Evolutionary conservation across 2,329 filamentous ascomycete species (phyloP).

Genomic region (Claviceps citrina): DNA sequence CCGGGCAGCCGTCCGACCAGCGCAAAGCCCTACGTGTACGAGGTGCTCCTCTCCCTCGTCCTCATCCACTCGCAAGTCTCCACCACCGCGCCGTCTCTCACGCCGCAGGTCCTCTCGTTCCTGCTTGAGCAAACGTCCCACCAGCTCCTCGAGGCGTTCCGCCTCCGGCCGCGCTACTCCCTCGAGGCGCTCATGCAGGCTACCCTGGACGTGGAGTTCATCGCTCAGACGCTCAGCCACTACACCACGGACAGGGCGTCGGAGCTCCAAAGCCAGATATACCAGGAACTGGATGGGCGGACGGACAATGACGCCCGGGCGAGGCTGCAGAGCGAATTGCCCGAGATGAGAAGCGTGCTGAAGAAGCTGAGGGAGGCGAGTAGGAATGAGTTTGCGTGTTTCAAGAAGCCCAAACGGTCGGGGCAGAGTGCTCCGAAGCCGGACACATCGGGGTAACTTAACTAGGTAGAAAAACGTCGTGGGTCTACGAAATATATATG

Average conservation of each 20-base stretch:
- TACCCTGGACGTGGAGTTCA: constrained; percentile 91
- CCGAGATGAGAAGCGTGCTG: constrained; percentile 73
- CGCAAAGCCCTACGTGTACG: constrained; percentile 80
- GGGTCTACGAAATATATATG: too few species aligned
- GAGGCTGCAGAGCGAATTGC: constrained; percentile 69
- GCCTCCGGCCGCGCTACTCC: constrained; percentile 49
- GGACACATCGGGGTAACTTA: constrained; percentile 14
- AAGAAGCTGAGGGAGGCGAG: constrained; percentile 72
- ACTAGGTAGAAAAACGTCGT: too few species aligned
- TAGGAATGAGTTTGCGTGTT: constrained; percentile 77
- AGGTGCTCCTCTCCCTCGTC: constrained; percentile 69
- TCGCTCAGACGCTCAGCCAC: constrained; percentile 79
- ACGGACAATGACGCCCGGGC: constrained; percentile 78
- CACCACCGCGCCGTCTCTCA: constrained; percentile 61
- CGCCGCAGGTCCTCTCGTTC: constrained; percentile 67
- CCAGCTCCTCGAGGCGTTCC: constrained; percentile 71
- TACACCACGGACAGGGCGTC: constrained; percentile 76
- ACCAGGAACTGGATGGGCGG: constrained; percentile 73
- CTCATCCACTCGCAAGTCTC: constrained; percentile 83
- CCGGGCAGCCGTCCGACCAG: constrained; percentile 46
- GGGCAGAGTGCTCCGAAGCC: constrained; percentile 18
- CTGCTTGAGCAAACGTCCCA: constrained; percentile 68
- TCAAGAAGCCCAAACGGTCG: constrained; percentile 46
- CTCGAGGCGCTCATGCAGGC: constrained; percentile 86
- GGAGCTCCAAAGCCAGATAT: constrained; percentile 76